A percentile compares a stretch with the other conserved stretches of the same genome.
Evolutionary conservation across 2,329 filamentous ascomycete species (phyloP).

Genomic region (Fusarium acutatum): DNA sequence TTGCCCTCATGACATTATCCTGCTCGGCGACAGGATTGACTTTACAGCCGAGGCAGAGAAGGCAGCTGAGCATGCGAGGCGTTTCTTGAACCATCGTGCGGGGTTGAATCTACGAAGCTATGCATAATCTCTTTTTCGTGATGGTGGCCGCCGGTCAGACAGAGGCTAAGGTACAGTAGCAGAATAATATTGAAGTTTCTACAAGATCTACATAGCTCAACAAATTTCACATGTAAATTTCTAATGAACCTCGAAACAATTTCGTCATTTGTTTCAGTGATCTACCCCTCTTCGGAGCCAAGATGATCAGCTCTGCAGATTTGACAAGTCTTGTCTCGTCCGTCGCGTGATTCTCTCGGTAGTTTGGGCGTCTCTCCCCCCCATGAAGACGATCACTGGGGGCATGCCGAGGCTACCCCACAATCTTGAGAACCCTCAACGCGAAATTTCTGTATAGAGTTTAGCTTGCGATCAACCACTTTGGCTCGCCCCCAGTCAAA

Average conservation of each 20-base stretch:
- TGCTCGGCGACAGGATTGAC: constrained; percentile 21
- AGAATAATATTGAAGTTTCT: not conserved
- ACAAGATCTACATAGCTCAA: not conserved
- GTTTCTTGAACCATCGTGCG: constrained; percentile 13
- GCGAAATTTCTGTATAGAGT: constrained; percentile 4
- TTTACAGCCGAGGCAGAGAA: constrained; percentile 30
- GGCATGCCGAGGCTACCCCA: constrained; percentile 13
- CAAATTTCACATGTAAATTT: constrained; percentile 18
- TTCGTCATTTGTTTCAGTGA: not conserved
- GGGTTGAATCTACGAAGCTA: constrained; percentile 11
- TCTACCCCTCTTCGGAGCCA: not conserved
- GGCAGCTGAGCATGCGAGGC: constrained; percentile 17
- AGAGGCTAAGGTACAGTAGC: not conserved
- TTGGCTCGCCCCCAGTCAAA: not conserved
- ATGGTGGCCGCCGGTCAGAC: not conserved
- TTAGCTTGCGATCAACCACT: constrained; percentile 29
- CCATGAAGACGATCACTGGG: not conserved
- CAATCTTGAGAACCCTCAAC: not conserved
- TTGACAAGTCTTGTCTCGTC: constrained; percentile 1
- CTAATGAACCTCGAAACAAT: not conserved
- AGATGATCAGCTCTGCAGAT: not conserved
- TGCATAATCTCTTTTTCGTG: not conserved
- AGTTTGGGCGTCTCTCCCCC: not conserved
- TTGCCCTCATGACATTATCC: constrained; percentile 32
- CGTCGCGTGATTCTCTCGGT: constrained; percentile 7